Evolutionary conservation across 306 rosid genomes (phyloP).

Genomic region (Arachis stenosperma): DNA sequence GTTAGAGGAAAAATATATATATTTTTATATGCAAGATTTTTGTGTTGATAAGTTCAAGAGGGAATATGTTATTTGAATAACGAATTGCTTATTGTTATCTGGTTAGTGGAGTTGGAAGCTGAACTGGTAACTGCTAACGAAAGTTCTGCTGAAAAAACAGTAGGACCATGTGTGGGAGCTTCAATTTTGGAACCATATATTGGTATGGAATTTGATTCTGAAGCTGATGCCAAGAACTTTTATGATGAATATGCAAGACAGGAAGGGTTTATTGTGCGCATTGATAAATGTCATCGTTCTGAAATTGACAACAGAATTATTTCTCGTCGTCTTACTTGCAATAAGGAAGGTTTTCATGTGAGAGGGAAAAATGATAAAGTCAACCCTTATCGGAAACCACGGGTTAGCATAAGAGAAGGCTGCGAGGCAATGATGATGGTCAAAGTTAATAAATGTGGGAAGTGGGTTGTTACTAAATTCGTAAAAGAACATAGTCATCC

Average conservation of each 20-base stretch:
- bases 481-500: slow-evolving; percentile 49
- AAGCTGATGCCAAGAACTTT: slow-evolving; percentile 42
- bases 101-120: slow-evolving; percentile 42
- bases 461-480: slow-evolving; percentile 51
- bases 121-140: slow-evolving; percentile 27
- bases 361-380: slow-evolving; percentile 35
- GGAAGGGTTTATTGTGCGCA: slow-evolving; percentile 47
- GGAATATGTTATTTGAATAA: slow-evolving; percentile 17
- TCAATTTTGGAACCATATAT: slow-evolving; percentile 37
- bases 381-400: slow-evolving; percentile 36
- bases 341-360: slow-evolving; percentile 51
- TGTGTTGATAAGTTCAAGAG: not conserved
- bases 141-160: slow-evolving; percentile 25
- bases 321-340: slow-evolving; percentile 48
- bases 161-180: slow-evolving; percentile 27
- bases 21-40: not conserved
- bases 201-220: slow-evolving; percentile 55
- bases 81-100: not conserved
- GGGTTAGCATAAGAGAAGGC: slow-evolving; percentile 49
- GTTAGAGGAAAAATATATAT: not conserved
- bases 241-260: slow-evolving; percentile 40
- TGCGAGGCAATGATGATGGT: slow-evolving; percentile 54
- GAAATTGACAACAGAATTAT: slow-evolving; percentile 43
- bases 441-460: slow-evolving; percentile 45
- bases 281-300: slow-evolving; percentile 50